phyloP scores from a whole-genome alignment of 2,329 filamentous ascomycete species.

The Neoarthrinium moseri region DNA sequence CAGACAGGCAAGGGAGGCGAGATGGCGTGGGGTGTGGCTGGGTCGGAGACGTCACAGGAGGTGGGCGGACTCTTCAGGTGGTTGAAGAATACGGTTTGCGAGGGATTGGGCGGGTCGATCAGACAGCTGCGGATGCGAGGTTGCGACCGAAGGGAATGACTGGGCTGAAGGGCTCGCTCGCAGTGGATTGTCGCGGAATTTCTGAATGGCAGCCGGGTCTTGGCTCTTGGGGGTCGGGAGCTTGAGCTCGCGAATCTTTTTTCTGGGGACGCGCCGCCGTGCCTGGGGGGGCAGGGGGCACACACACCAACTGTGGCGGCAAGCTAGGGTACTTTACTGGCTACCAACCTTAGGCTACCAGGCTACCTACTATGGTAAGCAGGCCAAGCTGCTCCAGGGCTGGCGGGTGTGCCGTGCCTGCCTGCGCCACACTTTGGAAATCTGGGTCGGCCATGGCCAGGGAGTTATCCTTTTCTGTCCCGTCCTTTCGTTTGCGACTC shows the following conservation, averaged over 20 bases:
- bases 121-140: neutral
- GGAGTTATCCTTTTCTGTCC: no score
- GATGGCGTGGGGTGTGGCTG: neutral
- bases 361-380: no score
- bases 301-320: neutral
- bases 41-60: neutral
- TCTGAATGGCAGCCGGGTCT: no score
- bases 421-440: no score
- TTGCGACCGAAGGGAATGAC: constrained; percentile 3
- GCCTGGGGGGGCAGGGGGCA: no score
- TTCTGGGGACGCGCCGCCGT: constrained; percentile 7
- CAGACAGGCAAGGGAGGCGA: constrained; percentile 7
- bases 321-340: no score
- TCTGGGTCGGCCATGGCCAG: no score
- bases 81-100: neutral
- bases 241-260: constrained; percentile 9
- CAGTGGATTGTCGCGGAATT: constrained; percentile 7
- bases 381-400: no score
- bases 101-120: neutral
- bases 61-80: neutral
- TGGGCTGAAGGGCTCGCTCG: constrained; percentile 2
- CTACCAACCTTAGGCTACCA: no score
- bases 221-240: neutral
- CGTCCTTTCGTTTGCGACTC: no score
- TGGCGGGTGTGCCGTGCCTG: no score